Evolutionary conservation across 192 early-diverging fungal genomes (phyloP), one percentile per base, ranked within the genome.

Genomic region (Mortierella antarctica): DNA sequence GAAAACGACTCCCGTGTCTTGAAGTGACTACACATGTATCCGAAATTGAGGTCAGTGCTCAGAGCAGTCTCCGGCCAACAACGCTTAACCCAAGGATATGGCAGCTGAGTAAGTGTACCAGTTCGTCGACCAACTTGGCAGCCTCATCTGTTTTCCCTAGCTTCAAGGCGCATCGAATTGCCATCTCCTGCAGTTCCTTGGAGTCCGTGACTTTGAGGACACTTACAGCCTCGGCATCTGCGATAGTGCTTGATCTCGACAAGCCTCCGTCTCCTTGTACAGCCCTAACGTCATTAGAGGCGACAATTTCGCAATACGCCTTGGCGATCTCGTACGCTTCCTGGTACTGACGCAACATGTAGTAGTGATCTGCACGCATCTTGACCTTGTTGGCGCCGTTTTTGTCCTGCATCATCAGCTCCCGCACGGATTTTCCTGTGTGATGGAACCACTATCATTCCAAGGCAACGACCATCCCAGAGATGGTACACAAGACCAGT

Each of bases 131-230:
- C 8, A 80, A 31, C 1, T 4, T 48, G 6, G 65, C 69, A 10
- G 65, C 70, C 12, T 67, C 70, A 8, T 40, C 41, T 14, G 62
- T 51, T 20, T 23, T 50, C 7, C 51, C 39, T 44, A 80, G 42
- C 46, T 72, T 80, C 8, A 80, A 14, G 4, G 69, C 63, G 46
- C 77, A 80, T 1, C 77, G 70, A 7, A 72, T 39, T 10, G 65
- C 59, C 77, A 80, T 80, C 42, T 80, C 77, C n/a, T 72, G 70
- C 77, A 80, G 67, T 23, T 80, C 77, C 45, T 59, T 80, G 11
- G 77, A 63, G 41, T 80, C 77, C 17, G 77, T 68, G 9, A 80
- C 77, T 41, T 72, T 80, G 31, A 80, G 58, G 0, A 80, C 59
- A 44, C n/a, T 54, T 41, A 11, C 23, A 14, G 31, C 13, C 2